Evolutionary conservation across 108 stramenopile species (phyloP).

Genomic region (Conticribra guillardii): DNA sequence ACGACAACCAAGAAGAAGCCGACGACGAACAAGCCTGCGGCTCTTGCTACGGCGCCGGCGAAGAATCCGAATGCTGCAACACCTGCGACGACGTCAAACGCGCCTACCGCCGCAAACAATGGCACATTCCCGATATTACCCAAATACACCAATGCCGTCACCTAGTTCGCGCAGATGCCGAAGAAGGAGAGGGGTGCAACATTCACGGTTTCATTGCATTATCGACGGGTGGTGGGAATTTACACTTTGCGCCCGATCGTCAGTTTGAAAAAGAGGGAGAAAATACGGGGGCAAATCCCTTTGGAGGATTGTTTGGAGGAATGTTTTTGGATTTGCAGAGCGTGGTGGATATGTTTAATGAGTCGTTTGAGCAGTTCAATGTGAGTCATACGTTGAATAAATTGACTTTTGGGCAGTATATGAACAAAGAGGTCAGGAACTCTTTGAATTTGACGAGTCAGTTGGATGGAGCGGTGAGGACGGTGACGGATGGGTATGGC

Average conservation of each 20-base stretch:
- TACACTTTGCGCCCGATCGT: constrained; percentile 93
- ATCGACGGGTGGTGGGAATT: constrained; percentile 88
- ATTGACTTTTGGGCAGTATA: constrained; percentile 83
- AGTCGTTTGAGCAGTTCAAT: constrained; percentile 89
- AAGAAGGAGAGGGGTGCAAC: constrained; percentile 91
- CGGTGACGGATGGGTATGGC: constrained; percentile 76
- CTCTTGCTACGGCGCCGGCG: constrained; percentile 97
- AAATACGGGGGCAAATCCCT: constrained; percentile 7
- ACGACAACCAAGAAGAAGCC: constrained; percentile 20
- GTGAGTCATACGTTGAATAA: constrained; percentile 92
- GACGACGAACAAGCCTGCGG: constrained; percentile 77
- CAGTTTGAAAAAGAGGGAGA: constrained; percentile 60
- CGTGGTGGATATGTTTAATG: constrained; percentile 47
- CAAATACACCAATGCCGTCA: constrained; percentile 69
- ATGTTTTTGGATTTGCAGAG: constrained; percentile 37
- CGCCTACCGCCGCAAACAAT: constrained; percentile 88
- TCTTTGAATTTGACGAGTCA: constrained; percentile 59
- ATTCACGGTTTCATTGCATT: constrained; percentile 89
- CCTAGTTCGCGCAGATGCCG: constrained; percentile 26
- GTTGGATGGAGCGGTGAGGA: constrained; percentile 71
- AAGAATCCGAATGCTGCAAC: constrained; percentile 93
- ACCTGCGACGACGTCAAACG: constrained; percentile 95
- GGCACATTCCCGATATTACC: constrained; percentile 70
- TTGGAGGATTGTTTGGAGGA: neutral
- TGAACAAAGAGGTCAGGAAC: constrained; percentile 52